phyloP scores from a whole-genome alignment of 176 grass and related monocot genomes.

The Dactylis glomerata region DNA sequence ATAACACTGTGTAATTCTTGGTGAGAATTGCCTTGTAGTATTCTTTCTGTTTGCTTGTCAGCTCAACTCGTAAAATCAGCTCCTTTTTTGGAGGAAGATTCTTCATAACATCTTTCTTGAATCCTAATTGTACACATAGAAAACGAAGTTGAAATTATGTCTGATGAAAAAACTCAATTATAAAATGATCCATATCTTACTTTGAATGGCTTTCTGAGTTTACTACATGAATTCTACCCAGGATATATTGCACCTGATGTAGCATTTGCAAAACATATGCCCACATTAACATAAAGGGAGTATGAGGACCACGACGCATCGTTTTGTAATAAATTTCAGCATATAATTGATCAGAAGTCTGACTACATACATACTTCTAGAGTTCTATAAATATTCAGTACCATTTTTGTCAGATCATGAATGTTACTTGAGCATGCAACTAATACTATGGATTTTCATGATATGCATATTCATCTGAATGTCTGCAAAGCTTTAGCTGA shows the following conservation, averaged over 20 bases:
- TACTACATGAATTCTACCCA: not conserved
- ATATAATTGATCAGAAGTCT: constrained; percentile 6
- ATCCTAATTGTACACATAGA: constrained; percentile 54
- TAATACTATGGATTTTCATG: not conserved
- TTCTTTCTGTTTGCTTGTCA: constrained; percentile 96
- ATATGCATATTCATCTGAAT: not conserved
- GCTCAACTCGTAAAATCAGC: constrained; percentile 93
- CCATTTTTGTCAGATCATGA: not conserved
- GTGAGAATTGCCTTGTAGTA: constrained; percentile 99
- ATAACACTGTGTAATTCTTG: constrained; percentile 89
- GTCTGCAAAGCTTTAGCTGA: not conserved
- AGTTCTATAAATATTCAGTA: not conserved
- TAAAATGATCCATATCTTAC: not conserved
- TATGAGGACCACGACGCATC: not conserved
- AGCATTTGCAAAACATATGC: constrained; percentile 6
- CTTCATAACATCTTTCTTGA: constrained; percentile 99
- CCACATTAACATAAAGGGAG: not conserved
- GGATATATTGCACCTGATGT: constrained; percentile 6
- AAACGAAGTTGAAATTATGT: constrained; percentile 23
- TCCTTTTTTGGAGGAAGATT: constrained; percentile 99
- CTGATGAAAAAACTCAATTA: constrained; percentile 26
- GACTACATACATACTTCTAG: not conserved
- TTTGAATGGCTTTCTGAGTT: not conserved
- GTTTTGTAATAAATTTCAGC: not conserved
- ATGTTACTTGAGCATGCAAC: constrained; percentile 3